Evolutionary conservation across 192 early-diverging fungal species (phyloP).

Genomic region (Gigaspora rosea): DNA sequence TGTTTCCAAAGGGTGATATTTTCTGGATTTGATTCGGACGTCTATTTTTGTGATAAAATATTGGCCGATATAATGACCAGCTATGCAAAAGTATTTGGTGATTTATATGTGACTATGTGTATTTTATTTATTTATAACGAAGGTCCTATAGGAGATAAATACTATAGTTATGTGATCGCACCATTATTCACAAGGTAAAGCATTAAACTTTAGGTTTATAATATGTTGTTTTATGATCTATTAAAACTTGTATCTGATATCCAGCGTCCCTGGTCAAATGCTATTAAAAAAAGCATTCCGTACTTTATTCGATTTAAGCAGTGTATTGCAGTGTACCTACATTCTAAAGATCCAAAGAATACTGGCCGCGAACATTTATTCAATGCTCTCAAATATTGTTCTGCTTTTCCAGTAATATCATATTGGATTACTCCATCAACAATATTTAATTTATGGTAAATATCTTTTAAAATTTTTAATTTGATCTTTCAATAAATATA

Average conservation of each 20-base stretch:
- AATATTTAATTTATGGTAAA: conserved; percentile 46
- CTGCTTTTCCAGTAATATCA: conserved; percentile 77
- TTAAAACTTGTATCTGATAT: not conserved
- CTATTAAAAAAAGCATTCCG: conserved; percentile 61
- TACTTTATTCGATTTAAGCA: conserved; percentile 78
- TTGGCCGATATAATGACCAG: conserved; percentile 95
- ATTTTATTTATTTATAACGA: conserved; percentile 54
- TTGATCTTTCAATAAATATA: not conserved
- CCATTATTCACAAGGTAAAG: conserved; percentile 71
- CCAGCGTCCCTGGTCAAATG: no score
- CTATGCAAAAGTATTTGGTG: conserved; percentile 87
- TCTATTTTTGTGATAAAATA: conserved; percentile 78
- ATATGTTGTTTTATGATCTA: no score
- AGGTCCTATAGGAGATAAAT: conserved; percentile 38
- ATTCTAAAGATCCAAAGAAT: conserved; percentile 54
- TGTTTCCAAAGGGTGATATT: conserved; percentile 52
- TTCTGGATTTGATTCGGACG: conserved; percentile 51
- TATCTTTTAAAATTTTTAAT: not conserved
- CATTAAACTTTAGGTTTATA: not conserved
- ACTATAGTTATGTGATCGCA: conserved; percentile 52
- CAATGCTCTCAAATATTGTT: conserved; percentile 92
- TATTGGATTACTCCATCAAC: conserved; percentile 33
- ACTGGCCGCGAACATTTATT: conserved; percentile 70
- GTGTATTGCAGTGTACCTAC: conserved; percentile 73
- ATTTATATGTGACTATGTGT: conserved; percentile 69